These are phyloP conservation scores for Scutellaria minor DNA, from an alignment of 257 asterid species.

Conservation along the genomic window DNA sequence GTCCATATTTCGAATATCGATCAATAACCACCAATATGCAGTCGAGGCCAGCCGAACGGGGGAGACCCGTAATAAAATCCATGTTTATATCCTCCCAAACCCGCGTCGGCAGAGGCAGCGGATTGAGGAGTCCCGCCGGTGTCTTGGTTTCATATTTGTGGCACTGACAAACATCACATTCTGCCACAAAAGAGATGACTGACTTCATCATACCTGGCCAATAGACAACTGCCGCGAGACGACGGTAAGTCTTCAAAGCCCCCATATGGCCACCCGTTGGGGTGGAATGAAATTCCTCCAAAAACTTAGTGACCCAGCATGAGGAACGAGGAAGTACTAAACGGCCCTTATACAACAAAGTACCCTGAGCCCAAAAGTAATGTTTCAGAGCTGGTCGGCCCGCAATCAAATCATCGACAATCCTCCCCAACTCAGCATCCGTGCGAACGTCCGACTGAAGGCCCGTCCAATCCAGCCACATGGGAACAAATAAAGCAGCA, in stretches of 20 bases:
- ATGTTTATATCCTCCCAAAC: background rate
- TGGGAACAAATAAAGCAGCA: too few relatives aligned
- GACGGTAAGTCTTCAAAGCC: background rate
- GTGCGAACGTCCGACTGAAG: too few relatives aligned
- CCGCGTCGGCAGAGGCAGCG: background rate
- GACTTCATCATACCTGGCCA: background rate
- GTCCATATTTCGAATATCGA: background rate
- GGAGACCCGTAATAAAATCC: background rate
- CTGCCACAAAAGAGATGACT: background rate
- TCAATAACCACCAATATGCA: background rate
- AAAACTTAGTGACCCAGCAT: fast-evolving
- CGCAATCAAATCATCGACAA: background rate
- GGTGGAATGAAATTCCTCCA: background rate
- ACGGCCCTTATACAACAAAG: background rate
- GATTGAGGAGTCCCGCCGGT: background rate
- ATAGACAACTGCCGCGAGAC: background rate
- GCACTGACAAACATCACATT: background rate
- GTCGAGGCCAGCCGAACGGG: background rate
- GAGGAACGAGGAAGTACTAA: background rate
- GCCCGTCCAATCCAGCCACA: too few relatives aligned
- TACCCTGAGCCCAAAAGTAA: background rate
- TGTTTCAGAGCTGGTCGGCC: background rate
- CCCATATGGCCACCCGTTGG: background rate
- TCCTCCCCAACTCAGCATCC: background rate
- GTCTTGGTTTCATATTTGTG: background rate